These are phyloP conservation scores for Misopates orontium DNA, from an alignment of 257 asterid species.

Conservation along the genomic window DNA sequence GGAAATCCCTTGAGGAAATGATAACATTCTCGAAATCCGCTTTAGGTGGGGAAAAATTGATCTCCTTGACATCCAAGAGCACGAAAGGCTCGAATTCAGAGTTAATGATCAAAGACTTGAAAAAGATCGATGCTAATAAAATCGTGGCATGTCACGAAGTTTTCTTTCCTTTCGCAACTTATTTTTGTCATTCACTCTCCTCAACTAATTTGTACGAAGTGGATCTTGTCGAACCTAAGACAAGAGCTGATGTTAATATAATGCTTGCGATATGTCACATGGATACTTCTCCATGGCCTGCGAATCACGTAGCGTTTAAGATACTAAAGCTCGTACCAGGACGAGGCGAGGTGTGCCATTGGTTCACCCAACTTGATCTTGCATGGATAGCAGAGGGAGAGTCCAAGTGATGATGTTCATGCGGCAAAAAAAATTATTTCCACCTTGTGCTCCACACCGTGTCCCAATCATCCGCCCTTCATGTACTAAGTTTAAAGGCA, in stretches of 20 bases:
- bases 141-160: conserved; percentile 49
- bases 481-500: too few species aligned
- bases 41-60: conserved; percentile 22
- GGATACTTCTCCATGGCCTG: conserved; percentile 39
- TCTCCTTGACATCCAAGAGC: conserved; percentile 30
- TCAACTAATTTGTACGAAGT: conserved; percentile 35
- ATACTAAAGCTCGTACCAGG: conserved; percentile 32
- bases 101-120: conserved; percentile 16
- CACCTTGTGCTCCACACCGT: too few species aligned
- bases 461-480: too few species aligned
- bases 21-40: conserved; percentile 30
- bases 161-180: conserved; percentile 44
- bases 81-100: conserved; percentile 20
- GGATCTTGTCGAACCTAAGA: conserved; percentile 31
- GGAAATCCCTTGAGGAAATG: conserved; percentile 45
- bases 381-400: conserved; percentile 27
- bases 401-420: background rate
- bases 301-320: conserved; percentile 32
- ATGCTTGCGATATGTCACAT: conserved; percentile 35
- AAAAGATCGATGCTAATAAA: conserved; percentile 15
- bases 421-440: too few species aligned
- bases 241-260: conserved; percentile 1
- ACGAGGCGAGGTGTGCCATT: conserved; percentile 40
- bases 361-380: conserved; percentile 34
- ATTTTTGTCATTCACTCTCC: conserved; percentile 43